Percentiles rank a stretch among this genome's conserved stretches.
Evolutionary conservation across 768 basidiomycete genomes (phyloP).

Genomic region (Auricularia sp.): DNA sequence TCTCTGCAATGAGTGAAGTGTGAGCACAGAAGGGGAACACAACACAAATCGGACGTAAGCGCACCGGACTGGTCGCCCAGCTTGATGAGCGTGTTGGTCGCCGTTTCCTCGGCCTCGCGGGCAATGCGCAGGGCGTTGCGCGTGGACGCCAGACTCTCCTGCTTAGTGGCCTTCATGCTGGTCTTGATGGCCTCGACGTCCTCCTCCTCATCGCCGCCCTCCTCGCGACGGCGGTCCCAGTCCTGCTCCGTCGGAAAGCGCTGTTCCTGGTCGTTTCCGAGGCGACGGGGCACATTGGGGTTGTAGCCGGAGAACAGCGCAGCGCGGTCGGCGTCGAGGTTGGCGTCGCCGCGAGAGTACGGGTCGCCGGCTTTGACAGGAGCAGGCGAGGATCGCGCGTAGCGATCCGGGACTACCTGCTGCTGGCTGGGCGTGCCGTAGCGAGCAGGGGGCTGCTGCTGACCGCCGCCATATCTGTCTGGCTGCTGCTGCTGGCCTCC

Average conservation of each 20-base stretch:
- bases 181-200: slow-evolving; percentile 94
- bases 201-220: slow-evolving; percentile 49
- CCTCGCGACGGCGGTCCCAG: slow-evolving; percentile 28
- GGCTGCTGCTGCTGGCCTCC: background rate
- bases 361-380: slow-evolving; percentile 40
- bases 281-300: slow-evolving; percentile 48
- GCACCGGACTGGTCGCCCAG: slow-evolving; percentile 90
- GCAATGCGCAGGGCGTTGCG: slow-evolving; percentile 90
- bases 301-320: slow-evolving; percentile 73
- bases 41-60: background rate
- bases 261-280: slow-evolving; percentile 50
- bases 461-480: background rate
- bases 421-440: background rate
- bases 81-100: slow-evolving; percentile 67
- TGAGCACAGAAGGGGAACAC: slow-evolving; percentile 1
- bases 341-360: slow-evolving; percentile 49
- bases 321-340: slow-evolving; percentile 56
- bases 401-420: background rate
- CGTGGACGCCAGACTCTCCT: slow-evolving; percentile 82
- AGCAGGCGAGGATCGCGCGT: slow-evolving; percentile 3
- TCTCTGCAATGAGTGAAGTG: slow-evolving; percentile 38
- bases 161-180: slow-evolving; percentile 79
- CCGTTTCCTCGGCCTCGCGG: slow-evolving; percentile 94
- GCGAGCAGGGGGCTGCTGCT: background rate
- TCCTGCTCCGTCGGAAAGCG: slow-evolving; percentile 24